Base-by-base conservation (phyloP, 805 yeast species). In the Yarrowia hollandica region DNA sequence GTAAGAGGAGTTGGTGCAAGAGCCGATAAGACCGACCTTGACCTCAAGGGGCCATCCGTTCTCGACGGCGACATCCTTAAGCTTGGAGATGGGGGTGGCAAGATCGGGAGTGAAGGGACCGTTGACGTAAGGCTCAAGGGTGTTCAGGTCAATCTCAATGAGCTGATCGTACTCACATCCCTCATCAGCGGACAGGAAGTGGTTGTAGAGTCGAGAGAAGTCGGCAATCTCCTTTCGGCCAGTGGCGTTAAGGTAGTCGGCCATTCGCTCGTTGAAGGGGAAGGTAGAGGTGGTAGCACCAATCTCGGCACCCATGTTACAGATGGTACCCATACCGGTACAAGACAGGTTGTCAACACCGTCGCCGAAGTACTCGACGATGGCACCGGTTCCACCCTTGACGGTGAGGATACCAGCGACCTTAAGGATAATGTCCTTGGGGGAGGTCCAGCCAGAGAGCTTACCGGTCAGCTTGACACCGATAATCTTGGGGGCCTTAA, bases 271-370 rank as follows among this genome's bases (percentile, higher is more conserved):
- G 80, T 89, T 90, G 88, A 81, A 90, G 74, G 98, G 98, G 95
- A 91, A 91, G 62, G 88, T 89, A 48, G 97, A 91, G 60, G 98
- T 91, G 64, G 98, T 91, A 62, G 97, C 97, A 78, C 98, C 98
- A 67, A 91, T 90, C 78, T 91, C 98, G 66, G 98, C 98, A 81
- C 98, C 98, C 98, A 91, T 91, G 77, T 91, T 91, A 82, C 98
- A 91, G 77, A 91, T 91, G 68, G 98, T 91, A 73, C 95, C 98
- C 98, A 91, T 91, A 82, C 98, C 98, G 56, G 98, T 92, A 77
- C 96, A 90, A 54, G 96, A 88, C 75, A 91, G 85, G 61, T 92
- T 81, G 69, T 86, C 82, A 60, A 91, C 91, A 81, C 98, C 98
- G 59, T 85, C 90, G 74, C 98, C 98, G 70, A 86, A 91, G 80